Conservation (phyloP, 345 rosid species). For the Gossypium sturtianum region DNA sequence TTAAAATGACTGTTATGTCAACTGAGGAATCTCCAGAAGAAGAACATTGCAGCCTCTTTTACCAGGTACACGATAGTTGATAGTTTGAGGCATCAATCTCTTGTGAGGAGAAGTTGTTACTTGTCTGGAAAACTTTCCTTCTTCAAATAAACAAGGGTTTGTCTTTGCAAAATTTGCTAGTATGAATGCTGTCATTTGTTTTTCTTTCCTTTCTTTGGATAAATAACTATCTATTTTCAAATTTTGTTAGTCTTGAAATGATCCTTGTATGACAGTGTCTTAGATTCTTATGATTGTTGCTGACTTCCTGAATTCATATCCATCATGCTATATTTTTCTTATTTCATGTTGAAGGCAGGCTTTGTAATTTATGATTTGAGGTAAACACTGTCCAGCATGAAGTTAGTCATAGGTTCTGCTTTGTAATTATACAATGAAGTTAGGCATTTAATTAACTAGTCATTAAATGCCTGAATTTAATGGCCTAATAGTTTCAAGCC, state of each 20-base stretch:
- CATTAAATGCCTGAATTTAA: background rate
- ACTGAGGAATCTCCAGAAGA: slow-evolving; percentile 81
- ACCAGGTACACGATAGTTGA: slow-evolving; percentile 41
- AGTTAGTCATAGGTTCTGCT: background rate
- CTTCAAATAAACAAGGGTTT: too few species aligned
- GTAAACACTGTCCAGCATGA: background rate
- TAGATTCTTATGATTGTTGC: background rate
- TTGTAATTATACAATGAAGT: background rate
- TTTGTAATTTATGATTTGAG: background rate
- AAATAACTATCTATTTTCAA: background rate
- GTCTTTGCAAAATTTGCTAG: background rate
- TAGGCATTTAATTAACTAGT: background rate
- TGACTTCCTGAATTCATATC: background rate
- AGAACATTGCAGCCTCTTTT: slow-evolving; percentile 60
- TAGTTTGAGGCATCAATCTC: slow-evolving; percentile 2
- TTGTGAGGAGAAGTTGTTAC: background rate
- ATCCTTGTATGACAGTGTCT: background rate
- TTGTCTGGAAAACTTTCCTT: background rate
- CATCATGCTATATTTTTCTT: background rate
- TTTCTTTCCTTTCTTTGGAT: background rate
- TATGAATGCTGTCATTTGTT: background rate
- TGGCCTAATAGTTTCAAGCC: background rate
- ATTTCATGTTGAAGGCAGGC: background rate
- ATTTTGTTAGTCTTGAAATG: background rate
- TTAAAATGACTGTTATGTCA: slow-evolving; percentile 78